A percentile compares a stretch with the other conserved stretches of the same genome.
phyloP scores from a whole-genome alignment of 1,139 yeast genomes.

The Protomyces arabidopsidicola region DNA sequence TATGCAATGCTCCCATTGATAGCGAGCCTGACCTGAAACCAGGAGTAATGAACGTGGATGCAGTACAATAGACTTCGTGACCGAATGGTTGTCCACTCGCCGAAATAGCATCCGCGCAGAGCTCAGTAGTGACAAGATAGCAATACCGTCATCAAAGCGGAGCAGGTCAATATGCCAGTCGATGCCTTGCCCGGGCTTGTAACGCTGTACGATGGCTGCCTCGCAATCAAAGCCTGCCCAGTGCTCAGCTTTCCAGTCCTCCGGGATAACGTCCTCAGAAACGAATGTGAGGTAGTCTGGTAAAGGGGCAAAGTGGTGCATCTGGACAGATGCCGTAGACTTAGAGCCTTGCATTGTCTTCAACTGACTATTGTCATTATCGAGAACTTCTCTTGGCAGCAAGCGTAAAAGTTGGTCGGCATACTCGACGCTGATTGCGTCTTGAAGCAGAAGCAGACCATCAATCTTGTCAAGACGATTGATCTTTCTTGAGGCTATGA shows the following conservation, averaged over 20 bases:
- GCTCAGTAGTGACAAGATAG: conserved; percentile 21
- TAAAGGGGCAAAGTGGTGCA: conserved; percentile 23
- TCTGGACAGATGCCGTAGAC: conserved; percentile 1
- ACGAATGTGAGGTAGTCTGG: conserved; percentile 7
- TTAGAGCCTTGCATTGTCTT: not conserved
- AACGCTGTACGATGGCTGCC: conserved; percentile 19
- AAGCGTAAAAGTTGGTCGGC: not conserved
- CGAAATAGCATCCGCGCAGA: conserved; percentile 11
- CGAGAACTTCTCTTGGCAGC: conserved; percentile 1
- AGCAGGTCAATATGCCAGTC: conserved; percentile 22
- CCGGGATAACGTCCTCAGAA: conserved; percentile 18
- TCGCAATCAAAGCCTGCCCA: conserved; percentile 16
- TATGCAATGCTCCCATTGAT: conserved; percentile 23
- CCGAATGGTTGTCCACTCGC: not conserved
- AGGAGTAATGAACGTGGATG: conserved; percentile 8
- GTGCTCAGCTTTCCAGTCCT: conserved; percentile 7
- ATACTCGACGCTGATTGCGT: conserved; percentile 13
- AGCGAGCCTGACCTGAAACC: conserved; percentile 15
- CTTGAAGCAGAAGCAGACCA: conserved; percentile 6
- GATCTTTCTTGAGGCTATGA: too few species aligned
- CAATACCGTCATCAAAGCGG: conserved; percentile 23
- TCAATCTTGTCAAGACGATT: not conserved
- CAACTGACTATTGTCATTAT: not conserved
- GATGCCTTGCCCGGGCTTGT: conserved; percentile 21
- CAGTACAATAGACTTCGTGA: not conserved